A percentile compares a stretch with the other conserved stretches of the same genome.
phyloP scores from a whole-genome alignment of 495 filamentous ascomycete species.

The Xylaria grammica region DNA sequence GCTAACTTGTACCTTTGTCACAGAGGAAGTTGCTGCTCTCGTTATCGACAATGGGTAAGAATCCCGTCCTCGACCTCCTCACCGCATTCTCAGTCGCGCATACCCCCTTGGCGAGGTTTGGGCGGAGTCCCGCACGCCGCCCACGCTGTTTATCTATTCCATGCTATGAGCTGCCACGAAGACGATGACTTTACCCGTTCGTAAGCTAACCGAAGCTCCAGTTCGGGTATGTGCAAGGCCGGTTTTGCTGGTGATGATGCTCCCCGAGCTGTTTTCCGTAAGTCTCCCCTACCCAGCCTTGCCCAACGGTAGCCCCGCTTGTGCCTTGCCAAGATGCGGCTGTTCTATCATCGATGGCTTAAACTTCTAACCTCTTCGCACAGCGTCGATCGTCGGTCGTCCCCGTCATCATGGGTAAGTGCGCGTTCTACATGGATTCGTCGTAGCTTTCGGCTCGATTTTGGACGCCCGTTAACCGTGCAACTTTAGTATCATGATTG shows the following conservation, averaged over 20 bases:
- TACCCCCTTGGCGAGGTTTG: slow-evolving; percentile 24
- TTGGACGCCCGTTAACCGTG: slow-evolving; percentile 41
- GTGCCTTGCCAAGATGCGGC: slow-evolving; percentile 29
- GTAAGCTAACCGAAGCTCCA: slow-evolving; percentile 61
- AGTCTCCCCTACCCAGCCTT: slow-evolving; percentile 57
- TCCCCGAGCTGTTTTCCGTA: slow-evolving; percentile 99
- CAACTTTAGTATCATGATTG: slow-evolving; percentile 93
- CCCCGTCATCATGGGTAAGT: slow-evolving; percentile 99
- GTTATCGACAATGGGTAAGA: slow-evolving; percentile 99
- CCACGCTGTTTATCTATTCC: slow-evolving; percentile 17
- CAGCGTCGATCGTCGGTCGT: slow-evolving; percentile 98
- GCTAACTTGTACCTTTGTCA: slow-evolving; percentile 61
- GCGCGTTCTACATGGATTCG: slow-evolving; percentile 10
- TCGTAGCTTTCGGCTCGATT: slow-evolving; percentile 9
- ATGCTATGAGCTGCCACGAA: slow-evolving; percentile 13
- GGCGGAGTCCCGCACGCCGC: slow-evolving; percentile 9
- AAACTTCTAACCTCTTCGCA: slow-evolving; percentile 34
- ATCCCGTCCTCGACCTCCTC: slow-evolving; percentile 32
- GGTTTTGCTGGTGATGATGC: slow-evolving; percentile 99
- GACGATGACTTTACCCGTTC: slow-evolving; percentile 16
- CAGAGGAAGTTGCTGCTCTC: slow-evolving; percentile 99
- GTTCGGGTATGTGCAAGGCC: slow-evolving; percentile 99
- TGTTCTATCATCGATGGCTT: slow-evolving; percentile 22
- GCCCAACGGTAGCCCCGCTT: slow-evolving; percentile 38
- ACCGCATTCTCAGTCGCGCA: slow-evolving; percentile 41